Conservation (phyloP, 78 protist genomes). For the Thecamonas trahens region DNA sequence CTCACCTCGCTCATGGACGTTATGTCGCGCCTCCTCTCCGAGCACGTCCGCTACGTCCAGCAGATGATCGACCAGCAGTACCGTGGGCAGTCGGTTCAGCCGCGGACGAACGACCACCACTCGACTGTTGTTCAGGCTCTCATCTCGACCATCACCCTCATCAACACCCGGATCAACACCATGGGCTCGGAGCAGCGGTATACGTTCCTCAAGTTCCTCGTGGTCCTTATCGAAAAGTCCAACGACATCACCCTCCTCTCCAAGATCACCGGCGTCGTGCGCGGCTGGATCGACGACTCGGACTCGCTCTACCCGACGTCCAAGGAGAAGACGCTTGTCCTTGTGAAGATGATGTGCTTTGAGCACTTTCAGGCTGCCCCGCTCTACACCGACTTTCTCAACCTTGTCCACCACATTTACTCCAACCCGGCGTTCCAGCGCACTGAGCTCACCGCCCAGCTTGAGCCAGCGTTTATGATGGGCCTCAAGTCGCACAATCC, state of each 20-base stretch:
- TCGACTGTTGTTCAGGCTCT: constrained; percentile 2
- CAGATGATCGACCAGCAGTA: not conserved
- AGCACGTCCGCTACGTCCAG: not conserved
- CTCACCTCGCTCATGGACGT: not conserved
- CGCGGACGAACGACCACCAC: not conserved
- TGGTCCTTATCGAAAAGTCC: constrained; percentile 18
- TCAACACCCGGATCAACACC: constrained; percentile 1
- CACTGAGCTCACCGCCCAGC: constrained; percentile 30
- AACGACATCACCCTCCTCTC: constrained; percentile 28
- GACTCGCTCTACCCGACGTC: not conserved
- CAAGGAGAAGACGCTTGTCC: constrained; percentile 39
- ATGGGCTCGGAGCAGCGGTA: constrained; percentile 38
- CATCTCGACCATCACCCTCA: constrained; percentile 13
- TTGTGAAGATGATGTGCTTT: constrained; percentile 33
- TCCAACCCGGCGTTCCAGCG: not conserved
- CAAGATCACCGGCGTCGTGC: constrained; percentile 10
- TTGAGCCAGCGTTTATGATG: constrained; percentile 50
- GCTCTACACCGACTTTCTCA: constrained; percentile 19
- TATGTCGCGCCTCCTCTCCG: constrained; percentile 6
- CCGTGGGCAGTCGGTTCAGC: not conserved
- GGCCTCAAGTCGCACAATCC: constrained; percentile 51
- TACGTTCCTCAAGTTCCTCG: constrained; percentile 13
- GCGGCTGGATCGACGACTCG: constrained; percentile 20
- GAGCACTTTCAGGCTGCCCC: constrained; percentile 14
- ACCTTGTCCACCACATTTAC: constrained; percentile 20